Base-by-base conservation (phyloP, 192 early-diverging fungal species). In the Backusella macrospora region DNA sequence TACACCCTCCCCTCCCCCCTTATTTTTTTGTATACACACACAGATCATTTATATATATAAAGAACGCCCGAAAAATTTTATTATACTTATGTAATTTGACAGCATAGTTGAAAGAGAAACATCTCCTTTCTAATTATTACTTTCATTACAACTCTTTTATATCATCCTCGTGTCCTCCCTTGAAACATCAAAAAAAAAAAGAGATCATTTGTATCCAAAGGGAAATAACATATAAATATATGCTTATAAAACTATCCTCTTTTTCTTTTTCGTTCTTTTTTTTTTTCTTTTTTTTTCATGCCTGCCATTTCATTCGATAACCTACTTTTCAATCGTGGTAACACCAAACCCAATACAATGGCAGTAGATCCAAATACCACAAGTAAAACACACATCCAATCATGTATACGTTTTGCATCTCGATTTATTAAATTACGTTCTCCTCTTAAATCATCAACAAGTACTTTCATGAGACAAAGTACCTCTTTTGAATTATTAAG, bases 341-440 rank as follows among this genome's bases (percentile, higher is more conserved):
- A 34, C 38, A 66, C n/a, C 26, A 63, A 63, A 13, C 12, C 6
- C 18, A 66, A 66, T 16, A 66, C 43, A 13, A 18, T 12, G 10
- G 42, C 38, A 2, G 29, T 34, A 59, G 52, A 59, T 59, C 52
- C 52, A 16, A 55, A 2, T 59, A 23, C 52, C 26, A 59, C 21
- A 18, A 59, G 52, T 12, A 59, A 59, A 59, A 59, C 52, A 1
- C 52, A 59, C 12, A 34, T 66, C 18, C 65, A 66, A 43, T 42
- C 65, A 43, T 66, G 65, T 43, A 66, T 66, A 23, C 65, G 42
- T 42, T 43, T 42, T 43, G 65, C 65, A 13, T 39, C 65, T 39
- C 65, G 65, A 21, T 43, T 66, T 15, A 66, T 66, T 42, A 66
- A 66, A 44, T 43, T 66, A 66, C 65, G 40, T 39, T 43, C 65